A percentile compares a stretch with the other conserved stretches of the same genome.
These are phyloP conservation scores for Termitomyces sp. DNA, from an alignment of 768 basidiomycete genomes.

Conservation along the genomic window DNA sequence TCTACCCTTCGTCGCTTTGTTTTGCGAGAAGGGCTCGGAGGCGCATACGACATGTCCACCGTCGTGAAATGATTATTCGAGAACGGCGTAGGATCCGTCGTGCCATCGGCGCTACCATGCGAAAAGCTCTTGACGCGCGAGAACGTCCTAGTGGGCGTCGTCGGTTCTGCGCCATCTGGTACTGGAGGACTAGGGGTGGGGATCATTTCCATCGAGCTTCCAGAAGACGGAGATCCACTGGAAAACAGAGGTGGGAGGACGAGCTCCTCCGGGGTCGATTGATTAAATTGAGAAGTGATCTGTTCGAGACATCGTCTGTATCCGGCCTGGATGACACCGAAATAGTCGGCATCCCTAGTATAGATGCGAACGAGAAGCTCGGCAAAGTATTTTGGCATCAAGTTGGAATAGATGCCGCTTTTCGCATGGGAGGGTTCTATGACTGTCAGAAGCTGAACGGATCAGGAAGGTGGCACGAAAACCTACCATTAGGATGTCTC, in stretches of 20 bases:
- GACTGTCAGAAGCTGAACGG: neutral
- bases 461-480: neutral
- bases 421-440: slow-evolving; percentile 42
- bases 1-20: slow-evolving; percentile 9
- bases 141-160: slow-evolving; percentile 4
- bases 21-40: slow-evolving; percentile 25
- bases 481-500: slow-evolving; percentile 50
- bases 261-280: neutral
- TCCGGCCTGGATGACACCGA: slow-evolving; percentile 64
- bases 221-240: neutral
- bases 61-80: slow-evolving; percentile 46
- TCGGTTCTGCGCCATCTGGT: slow-evolving; percentile 25
- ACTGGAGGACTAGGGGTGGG: slow-evolving; percentile 29
- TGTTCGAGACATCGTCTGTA: slow-evolving; percentile 26
- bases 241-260: neutral
- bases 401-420: slow-evolving; percentile 57
- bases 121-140: slow-evolving; percentile 24
- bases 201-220: neutral
- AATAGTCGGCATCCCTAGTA: slow-evolving; percentile 57
- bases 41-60: slow-evolving; percentile 34
- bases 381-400: slow-evolving; percentile 63
- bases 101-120: slow-evolving; percentile 14
- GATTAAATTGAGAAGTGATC: neutral
- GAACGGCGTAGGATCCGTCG: slow-evolving; percentile 21
- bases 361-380: slow-evolving; percentile 71